Conservation (phyloP, 768 basidiomycete species). For the Collybia nuda region DNA sequence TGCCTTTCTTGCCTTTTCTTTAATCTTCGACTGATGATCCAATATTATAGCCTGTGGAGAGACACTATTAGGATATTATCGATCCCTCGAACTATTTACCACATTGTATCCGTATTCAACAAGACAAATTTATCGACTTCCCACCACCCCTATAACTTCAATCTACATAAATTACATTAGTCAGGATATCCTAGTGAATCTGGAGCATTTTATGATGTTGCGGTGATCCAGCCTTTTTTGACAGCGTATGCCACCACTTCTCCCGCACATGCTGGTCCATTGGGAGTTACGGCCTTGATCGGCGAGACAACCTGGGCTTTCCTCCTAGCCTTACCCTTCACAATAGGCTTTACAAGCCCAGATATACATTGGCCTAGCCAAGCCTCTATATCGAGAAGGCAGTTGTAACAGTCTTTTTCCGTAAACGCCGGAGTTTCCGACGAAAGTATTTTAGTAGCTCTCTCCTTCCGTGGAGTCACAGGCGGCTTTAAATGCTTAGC, state of each 20-base stretch:
- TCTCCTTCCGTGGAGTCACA: slow-evolving; percentile 32
- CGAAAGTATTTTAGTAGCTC: slow-evolving; percentile 23
- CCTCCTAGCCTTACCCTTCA: slow-evolving; percentile 35
- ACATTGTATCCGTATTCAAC: not conserved
- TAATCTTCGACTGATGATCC: not conserved
- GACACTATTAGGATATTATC: not conserved
- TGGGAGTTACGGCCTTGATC: slow-evolving; percentile 15
- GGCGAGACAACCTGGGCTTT: slow-evolving; percentile 19
- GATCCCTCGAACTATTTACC: not conserved
- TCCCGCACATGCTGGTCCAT: slow-evolving; percentile 46
- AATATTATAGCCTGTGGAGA: not conserved
- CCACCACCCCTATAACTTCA: not conserved
- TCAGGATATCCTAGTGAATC: no score
- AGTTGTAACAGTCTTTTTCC: slow-evolving; percentile 70
- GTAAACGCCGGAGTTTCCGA: slow-evolving; percentile 38
- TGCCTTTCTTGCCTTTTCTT: no score
- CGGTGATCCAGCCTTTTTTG: slow-evolving; percentile 60
- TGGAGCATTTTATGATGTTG: slow-evolving; percentile 8
- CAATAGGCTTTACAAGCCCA: slow-evolving; percentile 25
- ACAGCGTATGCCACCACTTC: slow-evolving; percentile 64
- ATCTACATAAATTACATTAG: no score
- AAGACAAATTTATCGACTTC: not conserved
- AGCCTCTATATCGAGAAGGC: slow-evolving; percentile 63
- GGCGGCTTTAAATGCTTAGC: slow-evolving; percentile 69
- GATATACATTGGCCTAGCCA: slow-evolving; percentile 51